Base-by-base conservation (phyloP, 495 filamentous ascomycete genomes). In the Aspergillus conjunctus region DNA sequence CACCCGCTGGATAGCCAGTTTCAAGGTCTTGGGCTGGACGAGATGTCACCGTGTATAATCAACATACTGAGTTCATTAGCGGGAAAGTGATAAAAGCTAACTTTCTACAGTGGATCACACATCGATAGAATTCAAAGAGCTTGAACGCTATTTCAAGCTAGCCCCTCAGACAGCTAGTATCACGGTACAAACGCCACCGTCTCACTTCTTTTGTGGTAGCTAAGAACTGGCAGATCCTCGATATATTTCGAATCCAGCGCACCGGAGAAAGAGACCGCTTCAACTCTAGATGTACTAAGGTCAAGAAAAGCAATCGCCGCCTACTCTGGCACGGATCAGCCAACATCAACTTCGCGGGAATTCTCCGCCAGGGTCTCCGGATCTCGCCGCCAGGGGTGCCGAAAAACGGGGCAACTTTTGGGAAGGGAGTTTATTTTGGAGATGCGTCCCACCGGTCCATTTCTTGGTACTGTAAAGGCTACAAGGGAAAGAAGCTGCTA, bases 401-500 rank as follows among this genome's bases (percentile, higher is more conserved):
- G n/a, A 15, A 9, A 12, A 33, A 53, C 10, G 51, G 51, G 0
- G 17, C 51, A 18, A 33, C 30, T 7, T 7, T 34, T 1, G 51
- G 51, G 10, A 1, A 1, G 30, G 51, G 51, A 1, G n/a, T 53
- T 0, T 53, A 53, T 67, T 78, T 95, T 2, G 91, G 92, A 11
- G 92, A 96, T 66, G 89, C 88, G 71, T 87, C 83, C 62, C 81
- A 73, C 68, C 89, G 91, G 72, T 91, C 87, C 3, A 89, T 90
- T 18, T 83, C 84, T 60, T 95, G 93, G 74, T 93, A 89, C 68
- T 79, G 68, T 0, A 69, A 71, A 7, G 79, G 81, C 61, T 77
- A 77, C 22, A 83, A 78, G 14, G 76, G 78, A 8, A 85, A 81
- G 74, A 86, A 83, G 3, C 72, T 87, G 1, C 68, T 89, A 31